Evolutionary conservation across 2,329 filamentous ascomycete genomes (phyloP).

Genomic region (Pseudogymnoascus sp.): DNA sequence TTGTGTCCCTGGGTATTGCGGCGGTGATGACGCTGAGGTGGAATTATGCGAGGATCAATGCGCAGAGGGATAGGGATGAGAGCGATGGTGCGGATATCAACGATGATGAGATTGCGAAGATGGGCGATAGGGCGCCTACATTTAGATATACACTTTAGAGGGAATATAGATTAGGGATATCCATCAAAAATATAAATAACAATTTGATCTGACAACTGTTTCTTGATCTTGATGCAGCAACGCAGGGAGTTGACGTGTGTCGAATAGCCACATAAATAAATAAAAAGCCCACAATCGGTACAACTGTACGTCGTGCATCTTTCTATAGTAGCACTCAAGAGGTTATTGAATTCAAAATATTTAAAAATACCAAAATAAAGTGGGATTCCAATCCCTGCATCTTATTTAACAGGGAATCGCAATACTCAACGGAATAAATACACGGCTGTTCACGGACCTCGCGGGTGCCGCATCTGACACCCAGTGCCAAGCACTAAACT

Average conservation of each 20-base stretch:
- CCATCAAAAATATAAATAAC: background rate
- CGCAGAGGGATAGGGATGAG: conserved; percentile 36
- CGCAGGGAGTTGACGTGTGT: background rate
- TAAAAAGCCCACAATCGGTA: background rate
- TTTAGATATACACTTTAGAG: conserved; percentile 36
- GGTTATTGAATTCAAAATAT: background rate
- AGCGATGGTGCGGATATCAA: conserved; percentile 31
- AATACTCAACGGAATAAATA: background rate
- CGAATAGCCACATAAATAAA: background rate
- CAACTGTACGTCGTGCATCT: background rate
- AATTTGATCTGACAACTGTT: background rate
- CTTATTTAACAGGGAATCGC: background rate
- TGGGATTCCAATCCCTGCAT: background rate
- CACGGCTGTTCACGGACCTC: background rate
- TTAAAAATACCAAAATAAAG: background rate
- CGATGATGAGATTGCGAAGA: conserved; percentile 38
- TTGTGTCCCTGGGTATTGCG: conserved; percentile 40
- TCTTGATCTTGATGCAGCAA: background rate
- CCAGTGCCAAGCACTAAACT: background rate
- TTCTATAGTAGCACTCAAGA: background rate
- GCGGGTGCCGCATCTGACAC: conserved; percentile 1
- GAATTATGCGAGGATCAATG: conserved; percentile 40
- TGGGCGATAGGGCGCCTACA: conserved; percentile 45
- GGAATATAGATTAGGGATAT: background rate
- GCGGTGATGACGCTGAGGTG: conserved; percentile 37